A percentile compares a stretch with the other conserved stretches of the same genome.
Conservation (phyloP, 257 asterid genomes). For the Przewalskia tangutica region DNA sequence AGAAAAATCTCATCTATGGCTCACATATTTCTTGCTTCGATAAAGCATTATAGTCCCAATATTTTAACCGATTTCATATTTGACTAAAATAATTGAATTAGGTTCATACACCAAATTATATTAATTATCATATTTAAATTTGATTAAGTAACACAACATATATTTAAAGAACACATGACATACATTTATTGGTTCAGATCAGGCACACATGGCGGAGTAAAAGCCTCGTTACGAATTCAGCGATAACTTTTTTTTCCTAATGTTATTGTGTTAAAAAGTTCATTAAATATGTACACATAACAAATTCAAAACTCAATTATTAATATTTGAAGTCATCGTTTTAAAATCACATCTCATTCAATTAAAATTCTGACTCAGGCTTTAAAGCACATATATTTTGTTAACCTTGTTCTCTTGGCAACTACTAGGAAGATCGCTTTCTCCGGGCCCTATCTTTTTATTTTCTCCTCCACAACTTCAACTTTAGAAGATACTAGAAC, state of each 20-base stretch:
- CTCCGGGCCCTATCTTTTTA: neutral
- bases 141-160: neutral
- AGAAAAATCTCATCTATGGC: neutral
- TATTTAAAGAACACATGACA: no score
- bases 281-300: no score
- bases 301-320: no score
- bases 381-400: neutral
- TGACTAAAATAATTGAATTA: neutral
- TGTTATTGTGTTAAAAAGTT: no score
- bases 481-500: neutral
- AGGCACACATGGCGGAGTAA: no score
- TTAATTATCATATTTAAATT: neutral
- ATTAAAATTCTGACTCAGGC: no score
- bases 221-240: no score
- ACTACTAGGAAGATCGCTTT: neutral
- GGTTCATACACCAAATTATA: neutral
- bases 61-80: neutral
- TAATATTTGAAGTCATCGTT: no score
- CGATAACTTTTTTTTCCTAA: no score
- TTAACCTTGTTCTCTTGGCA: neutral
- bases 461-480: neutral
- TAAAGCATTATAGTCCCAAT: neutral
- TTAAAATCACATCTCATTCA: no score
- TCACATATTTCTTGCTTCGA: neutral
- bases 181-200: no score